These are phyloP conservation scores for Moniliophthora roreri DNA, from an alignment of 1,284 basidiomycete species.

Conservation along the genomic window DNA sequence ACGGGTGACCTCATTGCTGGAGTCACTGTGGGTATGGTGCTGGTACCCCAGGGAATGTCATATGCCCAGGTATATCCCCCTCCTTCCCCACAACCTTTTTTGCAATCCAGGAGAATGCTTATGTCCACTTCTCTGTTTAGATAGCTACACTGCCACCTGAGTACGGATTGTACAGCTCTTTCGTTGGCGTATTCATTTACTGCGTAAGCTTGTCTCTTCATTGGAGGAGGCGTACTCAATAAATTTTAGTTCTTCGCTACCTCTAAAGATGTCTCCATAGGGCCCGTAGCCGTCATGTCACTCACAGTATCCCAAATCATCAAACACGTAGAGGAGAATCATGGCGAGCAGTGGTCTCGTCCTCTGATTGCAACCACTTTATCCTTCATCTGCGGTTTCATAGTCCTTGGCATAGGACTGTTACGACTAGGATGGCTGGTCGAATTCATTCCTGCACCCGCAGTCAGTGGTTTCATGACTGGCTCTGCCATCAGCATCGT, in stretches of 20 bases:
- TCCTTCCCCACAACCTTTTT: too few relatives aligned
- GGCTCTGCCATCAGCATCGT: conserved; percentile 90
- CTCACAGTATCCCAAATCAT: conserved; percentile 88
- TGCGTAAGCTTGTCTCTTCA: conserved; percentile 49
- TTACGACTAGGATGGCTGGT: conserved; percentile 93
- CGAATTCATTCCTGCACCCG: conserved; percentile 91
- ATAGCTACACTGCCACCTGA: conserved; percentile 84
- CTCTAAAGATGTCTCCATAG: conserved; percentile 94
- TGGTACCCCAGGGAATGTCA: conserved; percentile 89
- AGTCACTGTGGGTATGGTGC: conserved; percentile 87
- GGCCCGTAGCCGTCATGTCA: conserved; percentile 97
- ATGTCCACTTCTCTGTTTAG: conserved; percentile 36
- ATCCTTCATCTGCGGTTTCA: conserved; percentile 89
- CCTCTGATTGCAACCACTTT: conserved; percentile 85
- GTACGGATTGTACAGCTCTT: conserved; percentile 96
- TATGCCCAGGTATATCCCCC: conserved; percentile 60
- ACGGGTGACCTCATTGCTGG: conserved; percentile 86
- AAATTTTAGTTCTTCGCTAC: conserved; percentile 79
- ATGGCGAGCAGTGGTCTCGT: conserved; percentile 56
- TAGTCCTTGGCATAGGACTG: conserved; percentile 92
- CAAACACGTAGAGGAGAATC: conserved; percentile 51
- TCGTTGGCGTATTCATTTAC: conserved; percentile 84
- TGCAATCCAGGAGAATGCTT: background rate
- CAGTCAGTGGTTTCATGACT: conserved; percentile 93
- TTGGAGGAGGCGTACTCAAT: conserved; percentile 11